Base-by-base conservation (phyloP, 208 protist species). In the Wallacemonas sp. region DNA sequence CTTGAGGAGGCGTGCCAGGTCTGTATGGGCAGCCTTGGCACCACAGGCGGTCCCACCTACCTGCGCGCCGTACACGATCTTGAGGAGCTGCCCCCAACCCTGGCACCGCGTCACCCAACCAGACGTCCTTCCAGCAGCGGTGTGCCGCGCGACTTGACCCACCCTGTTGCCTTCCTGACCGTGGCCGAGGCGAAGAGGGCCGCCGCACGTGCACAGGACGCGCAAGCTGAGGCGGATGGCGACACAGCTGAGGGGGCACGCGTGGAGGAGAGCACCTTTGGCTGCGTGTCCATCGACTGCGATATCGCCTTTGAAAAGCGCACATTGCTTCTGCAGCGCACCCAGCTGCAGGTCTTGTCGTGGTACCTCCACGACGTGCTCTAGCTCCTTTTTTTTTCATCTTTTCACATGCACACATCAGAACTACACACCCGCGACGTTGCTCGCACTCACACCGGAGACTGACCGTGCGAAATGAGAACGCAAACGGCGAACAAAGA, bases 211-310 rank as follows among this genome's bases (percentile, higher is more conserved):
- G 21, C 6, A 24, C 13, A 2, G 19, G 26, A 30, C 3, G 9
- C 9, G 3, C 15, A 57, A 26, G 48, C 13, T 9, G 5, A 3
- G 6, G 48, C 36, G 21, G 38, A 33, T 37, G 17, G 13, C 1
- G 15, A 22, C 42, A 19, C 29, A 15, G 15, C 21, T 17, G 29
- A 36, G 26, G 22, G 15, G n/a, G 36, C 42, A 8, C 9, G 9
- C 4, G 17, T 73, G 3, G 10, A 21, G 5, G 32, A 29, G 17
- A 64, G 26, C 45, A 59, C 60, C 15, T 55, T 62, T 24, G 67
- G 76, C 17, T 93, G 87, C 60, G 69, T 76, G 24, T 89, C 79
- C 13, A 69, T 89, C 37, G 87, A 93, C 63, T 93, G 87, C 58
- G 69, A 69, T 2, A 29, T 89, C 2, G 68, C 73, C 38, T 93